phyloP scores from a whole-genome alignment of 169 alveolate genomes.

The Plasmodium fragile region DNA sequence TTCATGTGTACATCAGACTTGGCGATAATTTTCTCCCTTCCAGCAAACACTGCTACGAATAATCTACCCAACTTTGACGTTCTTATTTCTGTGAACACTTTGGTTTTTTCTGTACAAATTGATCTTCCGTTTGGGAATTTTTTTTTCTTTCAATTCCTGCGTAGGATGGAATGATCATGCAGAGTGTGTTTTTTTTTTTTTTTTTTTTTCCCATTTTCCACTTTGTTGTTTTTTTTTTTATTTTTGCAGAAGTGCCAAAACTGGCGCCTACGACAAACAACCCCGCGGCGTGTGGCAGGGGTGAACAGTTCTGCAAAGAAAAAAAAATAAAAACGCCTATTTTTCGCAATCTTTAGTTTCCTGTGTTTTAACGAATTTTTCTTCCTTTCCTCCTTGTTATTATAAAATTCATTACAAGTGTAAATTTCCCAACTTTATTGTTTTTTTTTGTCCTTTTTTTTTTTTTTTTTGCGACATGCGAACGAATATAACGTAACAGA shows the following conservation, averaged over 20 bases:
- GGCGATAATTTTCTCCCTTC: neutral
- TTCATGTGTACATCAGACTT: neutral
- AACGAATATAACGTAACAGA: neutral
- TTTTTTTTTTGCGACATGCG: neutral
- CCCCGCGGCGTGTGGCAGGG: neutral
- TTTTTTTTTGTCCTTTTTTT: neutral
- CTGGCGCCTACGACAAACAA: neutral
- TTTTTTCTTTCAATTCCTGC: neutral
- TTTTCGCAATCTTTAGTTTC: slow-evolving; percentile 9
- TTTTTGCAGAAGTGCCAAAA: neutral
- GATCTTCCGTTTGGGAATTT: neutral
- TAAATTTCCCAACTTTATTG: neutral
- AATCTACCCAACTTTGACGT: neutral
- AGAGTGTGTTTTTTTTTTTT: slow-evolving; percentile 10
- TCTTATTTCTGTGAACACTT: slow-evolving; percentile 37
- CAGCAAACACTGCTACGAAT: slow-evolving; percentile 40
- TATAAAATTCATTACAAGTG: neutral
- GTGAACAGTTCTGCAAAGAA: neutral
- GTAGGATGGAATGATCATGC: neutral
- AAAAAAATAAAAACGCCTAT: neutral
- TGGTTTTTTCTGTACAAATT: neutral
- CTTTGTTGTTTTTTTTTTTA: neutral
- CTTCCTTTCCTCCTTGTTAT: neutral
- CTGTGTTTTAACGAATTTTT: slow-evolving; percentile 6
- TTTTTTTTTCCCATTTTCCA: slow-evolving; percentile 1